A percentile compares a stretch with the other conserved stretches of the same genome.
Conservation (phyloP, 1,139 yeast species). For the Protomyces lactucae-debilis region DNA sequence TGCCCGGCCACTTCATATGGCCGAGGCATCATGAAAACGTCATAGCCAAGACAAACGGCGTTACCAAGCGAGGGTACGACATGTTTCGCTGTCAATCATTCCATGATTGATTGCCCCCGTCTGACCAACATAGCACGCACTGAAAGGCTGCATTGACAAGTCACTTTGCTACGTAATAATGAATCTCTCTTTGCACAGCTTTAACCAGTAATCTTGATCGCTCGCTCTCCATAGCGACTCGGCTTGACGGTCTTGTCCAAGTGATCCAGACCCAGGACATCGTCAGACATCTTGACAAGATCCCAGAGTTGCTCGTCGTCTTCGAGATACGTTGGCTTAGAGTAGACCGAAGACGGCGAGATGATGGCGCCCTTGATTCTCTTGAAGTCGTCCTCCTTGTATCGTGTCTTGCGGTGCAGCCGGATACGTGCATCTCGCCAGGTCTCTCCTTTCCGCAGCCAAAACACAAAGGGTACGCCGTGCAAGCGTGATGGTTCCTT, state of each 20-base stretch:
- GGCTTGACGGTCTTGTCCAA: constrained; percentile 58
- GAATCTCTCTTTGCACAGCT: background rate
- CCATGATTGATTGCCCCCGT: background rate
- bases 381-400: constrained; percentile 73
- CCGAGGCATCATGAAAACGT: background rate
- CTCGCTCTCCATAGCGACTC: constrained; percentile 30
- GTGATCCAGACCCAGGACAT: constrained; percentile 72
- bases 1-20: background rate
- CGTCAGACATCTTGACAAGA: constrained; percentile 47
- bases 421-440: constrained; percentile 63
- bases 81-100: background rate
- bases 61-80: constrained; percentile 1
- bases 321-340: constrained; percentile 50
- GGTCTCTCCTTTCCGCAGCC: constrained; percentile 57
- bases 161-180: background rate
- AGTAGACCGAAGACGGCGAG: constrained; percentile 38
- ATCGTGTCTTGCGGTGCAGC: constrained; percentile 61
- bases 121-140: background rate
- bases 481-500: constrained; percentile 67
- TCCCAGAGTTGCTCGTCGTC: constrained; percentile 54
- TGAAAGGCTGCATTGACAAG: background rate
- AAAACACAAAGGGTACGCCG: constrained; percentile 82
- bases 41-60: constrained; percentile 2
- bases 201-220: constrained; percentile 29
- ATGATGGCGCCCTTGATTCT: constrained; percentile 58